phyloP scores from a whole-genome alignment of 192 early-diverging fungal species.

The Entophlyctis helioformis region DNA sequence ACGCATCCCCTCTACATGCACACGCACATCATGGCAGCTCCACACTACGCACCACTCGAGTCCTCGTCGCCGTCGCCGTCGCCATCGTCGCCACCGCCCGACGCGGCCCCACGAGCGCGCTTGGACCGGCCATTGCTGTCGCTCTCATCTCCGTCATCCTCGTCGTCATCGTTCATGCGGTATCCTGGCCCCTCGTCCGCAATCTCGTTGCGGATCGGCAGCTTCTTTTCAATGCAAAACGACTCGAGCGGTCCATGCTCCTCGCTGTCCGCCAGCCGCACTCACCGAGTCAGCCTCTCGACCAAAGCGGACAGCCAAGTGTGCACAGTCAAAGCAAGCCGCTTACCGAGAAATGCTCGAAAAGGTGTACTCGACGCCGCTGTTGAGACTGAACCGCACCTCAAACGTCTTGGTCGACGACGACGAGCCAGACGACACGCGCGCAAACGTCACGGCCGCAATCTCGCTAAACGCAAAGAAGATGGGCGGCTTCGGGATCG shows the following conservation, averaged over 20 bases:
- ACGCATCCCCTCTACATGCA: too few relatives aligned
- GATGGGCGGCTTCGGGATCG: slow-evolving; percentile 88
- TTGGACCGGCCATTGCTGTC: too few relatives aligned
- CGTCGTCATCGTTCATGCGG: too few relatives aligned
- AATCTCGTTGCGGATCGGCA: slow-evolving; percentile 62
- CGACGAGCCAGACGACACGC: slow-evolving; percentile 39
- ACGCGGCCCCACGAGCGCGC: slow-evolving; percentile 9
- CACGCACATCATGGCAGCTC: too few relatives aligned
- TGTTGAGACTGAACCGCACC: slow-evolving; percentile 81
- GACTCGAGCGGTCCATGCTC: slow-evolving; percentile 73
- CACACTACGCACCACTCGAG: too few relatives aligned
- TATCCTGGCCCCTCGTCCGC: too few relatives aligned
- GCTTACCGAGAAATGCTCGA: slow-evolving; percentile 66
- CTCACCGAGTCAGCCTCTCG: too few relatives aligned
- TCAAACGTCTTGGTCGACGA: slow-evolving; percentile 72
- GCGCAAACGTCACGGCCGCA: slow-evolving; percentile 74
- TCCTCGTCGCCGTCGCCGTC: slow-evolving; percentile 50
- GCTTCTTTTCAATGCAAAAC: slow-evolving; percentile 68
- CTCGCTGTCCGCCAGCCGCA: slow-evolving; percentile 57
- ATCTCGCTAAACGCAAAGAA: slow-evolving; percentile 81
- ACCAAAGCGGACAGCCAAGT: too few relatives aligned
- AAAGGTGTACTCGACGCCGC: slow-evolving; percentile 69
- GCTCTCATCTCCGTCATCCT: too few relatives aligned
- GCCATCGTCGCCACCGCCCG: slow-evolving; percentile 32
- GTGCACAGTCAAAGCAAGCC: neutral